These are phyloP conservation scores for Fonsecaea nubica DNA, from an alignment of 2,329 filamentous ascomycete genomes.

Conservation along the genomic window DNA sequence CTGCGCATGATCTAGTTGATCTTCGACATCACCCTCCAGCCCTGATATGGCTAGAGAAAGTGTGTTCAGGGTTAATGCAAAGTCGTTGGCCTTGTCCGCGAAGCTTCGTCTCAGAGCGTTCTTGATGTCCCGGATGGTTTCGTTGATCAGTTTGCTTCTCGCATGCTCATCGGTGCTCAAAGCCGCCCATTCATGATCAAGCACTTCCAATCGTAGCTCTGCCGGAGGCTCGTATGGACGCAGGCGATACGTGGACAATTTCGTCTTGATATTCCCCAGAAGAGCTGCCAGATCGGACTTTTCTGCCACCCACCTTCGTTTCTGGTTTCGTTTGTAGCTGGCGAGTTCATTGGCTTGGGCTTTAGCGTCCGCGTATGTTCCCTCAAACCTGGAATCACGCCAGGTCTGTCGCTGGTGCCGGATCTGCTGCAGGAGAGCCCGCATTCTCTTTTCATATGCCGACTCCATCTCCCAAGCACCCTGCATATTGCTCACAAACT, in stretches of 20 bases:
- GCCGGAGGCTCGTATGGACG: constrained; percentile 88
- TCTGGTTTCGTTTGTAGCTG: constrained; percentile 86
- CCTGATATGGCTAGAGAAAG: constrained; percentile 94
- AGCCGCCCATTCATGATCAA: constrained; percentile 81
- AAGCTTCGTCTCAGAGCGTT: constrained; percentile 91
- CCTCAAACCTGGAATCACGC: constrained; percentile 82
- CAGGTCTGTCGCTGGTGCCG: constrained; percentile 75
- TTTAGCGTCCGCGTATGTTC: constrained; percentile 92
- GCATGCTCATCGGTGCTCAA: constrained; percentile 84
- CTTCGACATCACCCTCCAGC: constrained; percentile 95
- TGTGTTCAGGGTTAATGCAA: constrained; percentile 92
- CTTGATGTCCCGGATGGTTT: constrained; percentile 98
- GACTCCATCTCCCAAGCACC: constrained; percentile 99
- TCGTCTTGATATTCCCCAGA: constrained; percentile 98
- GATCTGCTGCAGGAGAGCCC: constrained; percentile 77
- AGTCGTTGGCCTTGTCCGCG: constrained; percentile 97
- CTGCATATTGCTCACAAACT: constrained; percentile 98
- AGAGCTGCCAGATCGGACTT: constrained; percentile 94
- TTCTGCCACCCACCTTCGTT: constrained; percentile 95
- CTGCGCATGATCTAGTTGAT: constrained; percentile 86
- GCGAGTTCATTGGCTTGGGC: constrained; percentile 81
- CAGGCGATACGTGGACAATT: constrained; percentile 91
- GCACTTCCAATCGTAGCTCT: constrained; percentile 79
- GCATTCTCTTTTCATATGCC: constrained; percentile 90
- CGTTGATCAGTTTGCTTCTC: constrained; percentile 92